These are phyloP conservation scores for Quercus bicolor DNA, from an alignment of 306 rosid genomes.

Conservation along the genomic window DNA sequence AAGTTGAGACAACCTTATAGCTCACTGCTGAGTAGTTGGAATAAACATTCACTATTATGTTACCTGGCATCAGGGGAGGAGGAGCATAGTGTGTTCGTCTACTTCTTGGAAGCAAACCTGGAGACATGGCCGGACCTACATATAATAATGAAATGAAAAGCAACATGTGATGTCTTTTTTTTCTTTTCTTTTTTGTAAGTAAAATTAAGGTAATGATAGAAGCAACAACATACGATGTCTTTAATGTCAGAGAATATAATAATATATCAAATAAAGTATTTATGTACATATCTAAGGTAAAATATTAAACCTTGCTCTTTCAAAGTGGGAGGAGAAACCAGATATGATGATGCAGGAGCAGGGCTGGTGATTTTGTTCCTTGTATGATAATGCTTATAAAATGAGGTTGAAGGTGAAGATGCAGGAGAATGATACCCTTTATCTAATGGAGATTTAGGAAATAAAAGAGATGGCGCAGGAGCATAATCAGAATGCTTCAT, in stretches of 20 bases:
- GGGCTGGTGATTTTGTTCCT: constrained; percentile 49
- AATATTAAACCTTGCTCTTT: constrained; percentile 48
- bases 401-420: constrained; percentile 44
- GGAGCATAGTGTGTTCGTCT: constrained; percentile 39
- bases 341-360: constrained; percentile 56
- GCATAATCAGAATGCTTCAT: constrained; percentile 31
- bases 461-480: constrained; percentile 39
- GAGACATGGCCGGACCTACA: constrained; percentile 53
- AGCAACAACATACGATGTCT: not conserved
- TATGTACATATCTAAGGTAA: not conserved
- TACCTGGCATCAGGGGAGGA: constrained; percentile 66
- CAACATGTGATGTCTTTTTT: not conserved
- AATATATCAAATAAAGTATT: not conserved
- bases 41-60: not conserved
- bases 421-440: constrained; percentile 43
- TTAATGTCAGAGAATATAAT: not conserved
- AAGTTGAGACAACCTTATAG: not conserved
- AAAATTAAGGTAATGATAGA: too few relatives aligned
- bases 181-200: too few relatives aligned
- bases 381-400: constrained; percentile 40
- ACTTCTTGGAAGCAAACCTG: constrained; percentile 34
- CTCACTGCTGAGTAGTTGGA: constrained; percentile 15
- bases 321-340: constrained; percentile 46
- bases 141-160: not conserved
- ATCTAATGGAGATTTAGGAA: constrained; percentile 43